Base-by-base conservation (phyloP, 192 early-diverging fungal genomes). In the Funneliformis mosseae region DNA sequence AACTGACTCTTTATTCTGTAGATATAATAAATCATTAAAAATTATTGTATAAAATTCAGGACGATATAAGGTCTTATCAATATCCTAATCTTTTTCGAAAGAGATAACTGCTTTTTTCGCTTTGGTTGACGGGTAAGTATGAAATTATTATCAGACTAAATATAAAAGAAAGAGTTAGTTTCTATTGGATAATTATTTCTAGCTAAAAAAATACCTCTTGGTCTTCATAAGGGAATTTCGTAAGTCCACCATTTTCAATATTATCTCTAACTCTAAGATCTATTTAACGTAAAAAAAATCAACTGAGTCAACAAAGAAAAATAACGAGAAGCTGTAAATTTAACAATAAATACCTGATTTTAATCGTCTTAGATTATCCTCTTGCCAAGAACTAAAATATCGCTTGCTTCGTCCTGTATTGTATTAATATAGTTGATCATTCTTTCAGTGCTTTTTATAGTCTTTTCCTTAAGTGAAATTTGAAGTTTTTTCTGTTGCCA, bases 361-460 rank as follows among this genome's bases (percentile, higher is more conserved):
- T 71, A 71, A 12, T 41, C 10, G 4, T 18, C 38, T 71, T 45
- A 71, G 69, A 71, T 71, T 71, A 12, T 71, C 4, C 69, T 71
- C 41, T 71, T 71, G 23, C 21, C 41, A 6, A 46, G 41, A 71
- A 71, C n/a, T 46, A 71, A 71, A 71, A 46, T 11, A 71, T 71
- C 69, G 18, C 69, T 71, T 4, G 39, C 38, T 71, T 42, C 41
- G 0, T 66, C 64, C 27, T 66, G 23, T 66, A 66, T 9, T 33
- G 8, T 66, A 71, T 71, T 71, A 71, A 71, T 25, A 5, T 71
- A 41, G 69, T 71, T 18, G 23, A 66, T 27, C 5, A 66, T 66
- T 33, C 27, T 66, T 71, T 71, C 9, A 45, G 69, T 71, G 39
- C 69, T 71, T 71, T 71, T 71, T 11, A 71, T 41, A 71, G 69